Evolutionary conservation across 2,329 filamentous ascomycete species (phyloP), one percentile per base, ranked within the genome.

Genomic region (Cladosporium cucumerinum): DNA sequence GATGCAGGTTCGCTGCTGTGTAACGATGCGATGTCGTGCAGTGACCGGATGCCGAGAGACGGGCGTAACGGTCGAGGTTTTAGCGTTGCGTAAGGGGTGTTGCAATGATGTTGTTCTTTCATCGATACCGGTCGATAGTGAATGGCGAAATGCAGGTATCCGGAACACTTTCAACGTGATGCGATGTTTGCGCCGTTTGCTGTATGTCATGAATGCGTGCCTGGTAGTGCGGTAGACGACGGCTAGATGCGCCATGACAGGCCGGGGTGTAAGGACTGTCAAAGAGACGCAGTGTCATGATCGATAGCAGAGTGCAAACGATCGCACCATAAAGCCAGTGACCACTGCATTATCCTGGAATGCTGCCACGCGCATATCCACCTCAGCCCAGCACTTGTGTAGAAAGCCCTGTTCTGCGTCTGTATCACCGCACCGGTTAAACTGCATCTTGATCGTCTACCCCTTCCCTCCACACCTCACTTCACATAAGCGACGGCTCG

Each of bases 321-420:
- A 34, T 46, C 18, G 49, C 60, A 51, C 60, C 60, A 43, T 62
- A 54, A 55, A 62, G 60, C 49, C 60, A 62, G 49, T 62, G 60
- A 62, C 60, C 60, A 62, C 60, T 62, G 60, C 60, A 62, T 55
- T 61, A 61, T 54, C 59, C 59, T 61, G 60, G 60, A 62, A 62
- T 55, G 49, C 25, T 55, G 49, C 49, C 49, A 62, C 49, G 60
- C 49, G 49, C 60, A 62, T 62, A 48, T 52, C 46, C 59, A 52
- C 32, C 16, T 39, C 59, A 30, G 59, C 57, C 57, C 57, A 60
- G 39, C 32, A 57, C 30, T 18, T 25, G 25, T 58, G 55, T 28
- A 28, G 25, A 23, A 54, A 54, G 60, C 49, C 49, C 34, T 52
- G 8, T 32, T 21, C 12, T 43, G 60, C 34, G 14, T 26, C 34